Base-by-base conservation (phyloP, 2,329 filamentous ascomycete species). In the Pleoardoris graminearum region DNA sequence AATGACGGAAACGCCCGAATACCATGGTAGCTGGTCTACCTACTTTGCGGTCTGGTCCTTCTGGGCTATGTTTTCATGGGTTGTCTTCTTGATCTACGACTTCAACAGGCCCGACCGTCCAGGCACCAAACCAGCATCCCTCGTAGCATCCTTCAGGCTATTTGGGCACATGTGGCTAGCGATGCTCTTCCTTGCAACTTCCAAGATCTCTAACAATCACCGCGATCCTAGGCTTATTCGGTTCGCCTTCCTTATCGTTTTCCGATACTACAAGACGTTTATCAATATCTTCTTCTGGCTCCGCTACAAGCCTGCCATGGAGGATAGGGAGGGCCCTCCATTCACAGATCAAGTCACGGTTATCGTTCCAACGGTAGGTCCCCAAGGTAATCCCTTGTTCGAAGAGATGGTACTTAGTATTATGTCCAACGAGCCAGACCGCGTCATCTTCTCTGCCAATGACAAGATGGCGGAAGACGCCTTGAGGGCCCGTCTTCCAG, bases 261-360 rank as follows among this genome's bases (percentile, higher is more conserved):
- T 65, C 33, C 58, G 62, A 2, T 64, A 66, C 36, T 66, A 58
- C 54, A 58, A 61, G 3, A 62, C 57, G 2, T 3, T 57, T 0
- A 42, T 61, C 4, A 57, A 58, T 17, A 35, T 60, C 14, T 61
- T 41, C 33, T 64, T 59, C 35, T 65, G 55, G 57, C 55, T 46
- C 10, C 35, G 33, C n/a, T 65, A 67, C 37, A 42, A 57, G 33
- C 57, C 50, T 0, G 39, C 54, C 1, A 14, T 47, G 1, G 30
- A 29, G 8, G 7, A 16, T 11, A 3, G 10, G 3, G 21, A 37
- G 1, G 16, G 16, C n/a, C 11, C 19, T 7, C 43, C 32, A 11
- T 8, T n/a, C 1, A 16, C 44, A 1, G 16, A 32, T 0, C 51
- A 65, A 2, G 64, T 61, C 6, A 62, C 63, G 0, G 61, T 65